These are phyloP conservation scores for Wickerhamomyces bovis DNA, from an alignment of 805 yeast species.

Conservation along the genomic window DNA sequence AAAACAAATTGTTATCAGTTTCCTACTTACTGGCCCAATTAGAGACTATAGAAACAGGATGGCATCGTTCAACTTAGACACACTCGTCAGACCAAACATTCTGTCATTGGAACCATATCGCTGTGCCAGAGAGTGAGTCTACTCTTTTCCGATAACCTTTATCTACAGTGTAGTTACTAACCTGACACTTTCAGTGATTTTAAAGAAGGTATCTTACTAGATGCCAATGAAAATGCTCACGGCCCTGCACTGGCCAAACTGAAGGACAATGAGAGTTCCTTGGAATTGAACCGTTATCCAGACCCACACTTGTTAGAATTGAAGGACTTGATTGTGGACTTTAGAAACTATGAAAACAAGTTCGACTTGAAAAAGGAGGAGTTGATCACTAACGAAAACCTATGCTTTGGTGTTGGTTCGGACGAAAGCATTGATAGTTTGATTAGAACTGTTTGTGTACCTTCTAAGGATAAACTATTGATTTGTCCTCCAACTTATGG, in stretches of 20 bases:
- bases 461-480: constrained; percentile 76
- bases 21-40: background rate
- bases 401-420: constrained; percentile 94
- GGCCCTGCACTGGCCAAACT: constrained; percentile 67
- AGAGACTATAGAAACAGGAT: constrained; percentile 16
- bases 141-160: background rate
- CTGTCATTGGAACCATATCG: constrained; percentile 80
- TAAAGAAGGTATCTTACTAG: constrained; percentile 79
- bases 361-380: constrained; percentile 20
- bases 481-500: constrained; percentile 96
- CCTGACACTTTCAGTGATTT: constrained; percentile 45
- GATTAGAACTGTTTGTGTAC: constrained; percentile 77
- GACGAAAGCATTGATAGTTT: constrained; percentile 92
- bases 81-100: constrained; percentile 81
- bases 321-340: constrained; percentile 63
- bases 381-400: constrained; percentile 51
- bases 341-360: constrained; percentile 51
- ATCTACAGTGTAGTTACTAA: background rate
- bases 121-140: constrained; percentile 78
- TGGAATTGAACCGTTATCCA: constrained; percentile 85
- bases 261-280: constrained; percentile 36
- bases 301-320: constrained; percentile 89
- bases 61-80: constrained; percentile 43
- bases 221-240: constrained; percentile 94
- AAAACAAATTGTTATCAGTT: too few species aligned